Evolutionary conservation across 1,139 yeast genomes (phyloP).

Genomic region (Blastobotrys indianensis): DNA sequence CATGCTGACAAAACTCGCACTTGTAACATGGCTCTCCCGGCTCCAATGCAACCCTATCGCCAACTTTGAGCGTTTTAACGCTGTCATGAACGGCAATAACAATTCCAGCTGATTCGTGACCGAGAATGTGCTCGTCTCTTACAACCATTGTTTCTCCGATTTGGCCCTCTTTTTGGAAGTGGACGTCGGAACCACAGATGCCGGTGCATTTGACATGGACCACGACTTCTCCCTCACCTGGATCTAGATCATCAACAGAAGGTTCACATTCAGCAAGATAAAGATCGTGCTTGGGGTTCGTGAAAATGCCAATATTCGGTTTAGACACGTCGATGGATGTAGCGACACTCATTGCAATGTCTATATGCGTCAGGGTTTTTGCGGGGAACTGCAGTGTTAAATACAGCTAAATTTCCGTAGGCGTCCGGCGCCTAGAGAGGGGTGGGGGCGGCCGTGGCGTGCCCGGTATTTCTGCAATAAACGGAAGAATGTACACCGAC

Average conservation of each 20-base stretch:
- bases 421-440: too few relatives aligned
- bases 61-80: conserved; percentile 43
- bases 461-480: too few relatives aligned
- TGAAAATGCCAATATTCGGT: conserved; percentile 34
- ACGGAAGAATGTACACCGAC: too few relatives aligned
- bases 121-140: conserved; percentile 40
- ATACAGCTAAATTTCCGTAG: too few relatives aligned
- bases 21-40: conserved; percentile 79
- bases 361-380: too few relatives aligned
- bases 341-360: too few relatives aligned
- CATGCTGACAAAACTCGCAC: conserved; percentile 67
- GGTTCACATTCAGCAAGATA: conserved; percentile 35
- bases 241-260: conserved; percentile 30
- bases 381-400: too few relatives aligned
- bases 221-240: conserved; percentile 39
- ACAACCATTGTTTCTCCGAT: conserved; percentile 56
- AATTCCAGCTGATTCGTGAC: conserved; percentile 72
- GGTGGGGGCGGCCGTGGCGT: too few relatives aligned
- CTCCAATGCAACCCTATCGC: conserved; percentile 57
- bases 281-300: conserved; percentile 36
- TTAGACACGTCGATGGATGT: conserved; percentile 5
- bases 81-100: conserved; percentile 59
- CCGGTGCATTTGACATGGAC: conserved; percentile 61
- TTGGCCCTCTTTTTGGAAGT: conserved; percentile 72
- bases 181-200: conserved; percentile 85